phyloP scores from a whole-genome alignment of 257 asterid genomes.

The Gynochthodes officinalis region DNA sequence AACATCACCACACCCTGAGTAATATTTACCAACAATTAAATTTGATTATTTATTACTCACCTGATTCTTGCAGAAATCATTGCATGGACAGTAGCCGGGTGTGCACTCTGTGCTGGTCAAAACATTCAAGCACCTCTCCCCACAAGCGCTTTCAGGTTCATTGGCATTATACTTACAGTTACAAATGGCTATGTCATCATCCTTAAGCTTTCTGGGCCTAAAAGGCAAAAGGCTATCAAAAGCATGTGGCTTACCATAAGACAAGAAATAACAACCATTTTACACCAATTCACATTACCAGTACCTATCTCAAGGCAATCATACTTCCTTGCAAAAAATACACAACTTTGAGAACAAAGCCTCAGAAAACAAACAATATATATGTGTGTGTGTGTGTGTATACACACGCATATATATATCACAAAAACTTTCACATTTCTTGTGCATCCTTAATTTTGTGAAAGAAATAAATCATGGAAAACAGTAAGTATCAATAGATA shows the following conservation, averaged over 20 bases:
- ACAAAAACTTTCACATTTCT: neutral
- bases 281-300: neutral
- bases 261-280: neutral
- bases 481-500: neutral
- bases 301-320: neutral
- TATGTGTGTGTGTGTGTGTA: too few species aligned
- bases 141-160: conserved; percentile 84
- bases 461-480: neutral
- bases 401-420: too few species aligned
- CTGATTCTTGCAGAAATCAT: conserved; percentile 72
- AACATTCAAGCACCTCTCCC: conserved; percentile 83
- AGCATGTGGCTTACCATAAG: neutral
- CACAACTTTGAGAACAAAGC: neutral
- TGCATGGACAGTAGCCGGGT: conserved; percentile 76
- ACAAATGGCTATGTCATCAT: conserved; percentile 80
- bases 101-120: conserved; percentile 94
- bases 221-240: neutral
- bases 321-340: neutral
- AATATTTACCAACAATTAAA: neutral
- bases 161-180: conserved; percentile 59
- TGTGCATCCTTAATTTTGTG: neutral
- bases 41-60: conserved; percentile 26
- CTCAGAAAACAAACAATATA: neutral
- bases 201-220: conserved; percentile 63
- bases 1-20: neutral